These are phyloP conservation scores for Kodamaea sagamina DNA, from an alignment of 805 yeast species.

Conservation along the genomic window DNA sequence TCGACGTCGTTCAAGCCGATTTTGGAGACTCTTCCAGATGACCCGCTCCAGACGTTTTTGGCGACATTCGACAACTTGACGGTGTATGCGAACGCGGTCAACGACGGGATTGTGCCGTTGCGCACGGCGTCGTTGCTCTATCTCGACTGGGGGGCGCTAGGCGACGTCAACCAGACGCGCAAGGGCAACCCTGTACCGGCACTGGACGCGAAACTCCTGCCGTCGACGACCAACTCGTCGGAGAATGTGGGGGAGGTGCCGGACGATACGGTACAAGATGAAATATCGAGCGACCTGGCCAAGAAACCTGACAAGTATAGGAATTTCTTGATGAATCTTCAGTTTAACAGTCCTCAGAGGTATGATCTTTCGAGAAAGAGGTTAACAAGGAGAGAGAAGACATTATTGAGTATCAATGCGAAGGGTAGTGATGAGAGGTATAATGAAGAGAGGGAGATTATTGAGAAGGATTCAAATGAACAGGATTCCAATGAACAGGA, in stretches of 20 bases:
- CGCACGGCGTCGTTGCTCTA: constrained; percentile 45
- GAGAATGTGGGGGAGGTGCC: constrained; percentile 12
- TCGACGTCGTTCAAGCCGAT: constrained; percentile 32
- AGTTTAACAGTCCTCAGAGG: constrained; percentile 1
- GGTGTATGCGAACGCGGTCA: constrained; percentile 46
- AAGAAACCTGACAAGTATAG: constrained; percentile 5
- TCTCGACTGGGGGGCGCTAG: constrained; percentile 45
- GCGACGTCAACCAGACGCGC: constrained; percentile 30
- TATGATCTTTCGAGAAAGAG: constrained; percentile 11
- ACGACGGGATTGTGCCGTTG: constrained; percentile 49
- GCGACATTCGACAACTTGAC: constrained; percentile 35
- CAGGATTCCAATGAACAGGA: no score
- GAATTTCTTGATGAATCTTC: constrained; percentile 3
- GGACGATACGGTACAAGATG: constrained; percentile 1
- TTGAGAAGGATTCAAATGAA: no score
- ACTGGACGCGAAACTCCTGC: neutral
- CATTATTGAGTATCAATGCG: constrained; percentile 22
- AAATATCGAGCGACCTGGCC: neutral
- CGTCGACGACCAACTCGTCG: neutral
- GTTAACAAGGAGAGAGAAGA: constrained; percentile 18
- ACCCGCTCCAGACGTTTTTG: constrained; percentile 36
- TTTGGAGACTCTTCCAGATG: constrained; percentile 42
- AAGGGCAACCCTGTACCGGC: constrained; percentile 7
- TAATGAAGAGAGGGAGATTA: no score
- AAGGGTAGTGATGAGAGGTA: constrained; percentile 24